Percentiles rank a stretch among this genome's conserved stretches.
Conservation (phyloP, 306 rosid species). For the Amphicarpaea edgeworthii region DNA sequence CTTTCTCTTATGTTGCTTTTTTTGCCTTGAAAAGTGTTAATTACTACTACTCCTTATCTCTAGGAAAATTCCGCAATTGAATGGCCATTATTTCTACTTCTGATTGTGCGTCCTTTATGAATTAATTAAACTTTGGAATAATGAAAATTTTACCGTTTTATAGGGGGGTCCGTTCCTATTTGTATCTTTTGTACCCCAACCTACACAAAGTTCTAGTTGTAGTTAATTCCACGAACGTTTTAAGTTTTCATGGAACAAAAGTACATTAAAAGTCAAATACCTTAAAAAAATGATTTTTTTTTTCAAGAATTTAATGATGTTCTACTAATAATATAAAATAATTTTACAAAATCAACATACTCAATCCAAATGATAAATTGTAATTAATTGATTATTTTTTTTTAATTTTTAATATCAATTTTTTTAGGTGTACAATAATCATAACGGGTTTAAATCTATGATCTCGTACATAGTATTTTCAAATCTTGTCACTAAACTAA, state of each 20-base stretch:
- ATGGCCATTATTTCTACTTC: background rate
- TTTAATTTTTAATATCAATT: too few relatives aligned
- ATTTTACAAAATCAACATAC: too few relatives aligned
- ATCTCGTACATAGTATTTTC: too few relatives aligned
- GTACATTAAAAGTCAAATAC: background rate
- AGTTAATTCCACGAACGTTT: background rate
- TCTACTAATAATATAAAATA: too few relatives aligned
- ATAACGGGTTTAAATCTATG: too few relatives aligned
- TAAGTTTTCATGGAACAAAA: background rate
- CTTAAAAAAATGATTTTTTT: background rate
- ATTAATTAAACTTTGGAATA: background rate
- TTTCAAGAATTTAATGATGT: too few relatives aligned
- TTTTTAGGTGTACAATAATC: too few relatives aligned
- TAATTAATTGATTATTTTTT: too few relatives aligned
- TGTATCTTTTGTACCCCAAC: conserved; percentile 1
- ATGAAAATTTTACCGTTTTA: background rate
- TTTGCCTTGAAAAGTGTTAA: background rate
- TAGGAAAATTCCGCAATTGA: conserved; percentile 24
- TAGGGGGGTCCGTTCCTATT: background rate
- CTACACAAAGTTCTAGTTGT: background rate
- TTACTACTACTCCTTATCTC: conserved; percentile 23
- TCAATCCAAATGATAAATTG: too few relatives aligned
- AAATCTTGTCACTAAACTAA: too few relatives aligned
- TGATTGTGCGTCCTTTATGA: background rate
- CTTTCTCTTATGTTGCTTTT: conserved; percentile 4